phyloP scores from a whole-genome alignment of 129 eudicot genomes.

The Rutidosis leptorrhynchoides region DNA sequence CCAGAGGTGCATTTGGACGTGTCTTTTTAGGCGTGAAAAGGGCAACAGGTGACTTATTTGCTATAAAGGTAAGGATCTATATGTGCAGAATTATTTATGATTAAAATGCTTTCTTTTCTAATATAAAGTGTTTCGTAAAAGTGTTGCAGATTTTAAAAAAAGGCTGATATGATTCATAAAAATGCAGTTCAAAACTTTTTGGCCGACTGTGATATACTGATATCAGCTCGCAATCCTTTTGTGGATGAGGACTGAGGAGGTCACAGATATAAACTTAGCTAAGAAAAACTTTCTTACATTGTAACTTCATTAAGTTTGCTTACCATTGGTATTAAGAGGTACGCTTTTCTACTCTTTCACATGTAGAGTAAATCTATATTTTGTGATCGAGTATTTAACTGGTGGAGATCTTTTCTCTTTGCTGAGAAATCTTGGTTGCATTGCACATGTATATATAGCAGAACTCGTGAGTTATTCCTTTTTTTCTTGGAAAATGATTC shows the following conservation, averaged over 20 bases:
- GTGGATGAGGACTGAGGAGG: conserved; percentile 64
- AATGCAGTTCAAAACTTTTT: conserved; percentile 97
- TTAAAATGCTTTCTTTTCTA: not conserved
- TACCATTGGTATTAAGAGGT: conserved; percentile 61
- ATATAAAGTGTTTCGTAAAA: conserved; percentile 22
- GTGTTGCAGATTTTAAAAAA: conserved; percentile 77
- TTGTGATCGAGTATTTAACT: conserved; percentile 95
- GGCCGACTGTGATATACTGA: conserved; percentile 92
- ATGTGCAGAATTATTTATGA: conserved; percentile 3
- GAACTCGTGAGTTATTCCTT: conserved; percentile 65
- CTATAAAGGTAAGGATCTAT: conserved; percentile 70
- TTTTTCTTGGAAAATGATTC: not conserved
- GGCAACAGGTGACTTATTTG: conserved; percentile 97
- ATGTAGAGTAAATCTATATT: conserved; percentile 90
- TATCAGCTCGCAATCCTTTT: conserved; percentile 91
- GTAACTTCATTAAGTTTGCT: conserved; percentile 28
- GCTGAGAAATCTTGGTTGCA: conserved; percentile 85
- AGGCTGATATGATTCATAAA: conserved; percentile 98
- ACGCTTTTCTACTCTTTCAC: conserved; percentile 97
- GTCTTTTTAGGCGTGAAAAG: conserved; percentile 92
- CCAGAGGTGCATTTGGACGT: conserved; percentile 98
- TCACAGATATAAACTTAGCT: not conserved
- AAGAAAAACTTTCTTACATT: conserved; percentile 1
- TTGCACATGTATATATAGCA: conserved; percentile 91
- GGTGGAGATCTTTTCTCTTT: conserved; percentile 98